Evolutionary conservation across 2,329 filamentous ascomycete species (phyloP).

Genomic region (Trichoderma simmonsii): DNA sequence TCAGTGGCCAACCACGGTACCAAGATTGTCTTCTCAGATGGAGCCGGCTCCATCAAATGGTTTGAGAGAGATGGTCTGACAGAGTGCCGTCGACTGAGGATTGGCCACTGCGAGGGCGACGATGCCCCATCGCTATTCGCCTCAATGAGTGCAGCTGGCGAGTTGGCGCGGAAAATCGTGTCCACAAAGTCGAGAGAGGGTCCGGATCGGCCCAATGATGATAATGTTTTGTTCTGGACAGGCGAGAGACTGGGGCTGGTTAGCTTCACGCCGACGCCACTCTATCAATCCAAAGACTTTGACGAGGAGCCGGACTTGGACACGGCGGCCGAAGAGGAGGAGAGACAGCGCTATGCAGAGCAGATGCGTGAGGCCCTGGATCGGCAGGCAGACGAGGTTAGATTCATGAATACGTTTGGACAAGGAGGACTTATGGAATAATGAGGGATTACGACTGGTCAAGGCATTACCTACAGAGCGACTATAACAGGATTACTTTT

Average conservation of each 20-base stretch:
- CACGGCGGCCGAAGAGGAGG: constrained; percentile 44
- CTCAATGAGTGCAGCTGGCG: constrained; percentile 55
- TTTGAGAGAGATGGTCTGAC: constrained; percentile 78
- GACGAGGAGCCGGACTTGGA: constrained; percentile 45
- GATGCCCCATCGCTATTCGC: constrained; percentile 50
- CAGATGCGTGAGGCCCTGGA: constrained; percentile 73
- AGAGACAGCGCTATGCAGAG: constrained; percentile 61
- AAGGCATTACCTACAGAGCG: background rate
- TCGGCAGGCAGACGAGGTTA: constrained; percentile 73
- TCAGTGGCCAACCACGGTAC: constrained; percentile 79
- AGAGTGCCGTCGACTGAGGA: constrained; percentile 52
- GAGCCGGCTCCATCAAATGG: constrained; percentile 83
- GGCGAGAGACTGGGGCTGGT: constrained; percentile 78
- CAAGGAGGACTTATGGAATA: background rate
- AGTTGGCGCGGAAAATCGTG: constrained; percentile 77
- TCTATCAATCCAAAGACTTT: constrained; percentile 51
- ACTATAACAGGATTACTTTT: background rate
- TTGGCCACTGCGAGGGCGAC: constrained; percentile 52
- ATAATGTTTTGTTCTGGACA: constrained; percentile 82
- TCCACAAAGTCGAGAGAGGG: constrained; percentile 49
- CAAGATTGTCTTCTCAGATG: constrained; percentile 78
- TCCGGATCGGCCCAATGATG: constrained; percentile 44
- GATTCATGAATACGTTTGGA: constrained; percentile 66
- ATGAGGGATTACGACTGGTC: background rate
- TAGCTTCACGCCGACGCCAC: constrained; percentile 53